Conservation (phyloP, 768 basidiomycete species). For the Tephrocybe sp. region DNA sequence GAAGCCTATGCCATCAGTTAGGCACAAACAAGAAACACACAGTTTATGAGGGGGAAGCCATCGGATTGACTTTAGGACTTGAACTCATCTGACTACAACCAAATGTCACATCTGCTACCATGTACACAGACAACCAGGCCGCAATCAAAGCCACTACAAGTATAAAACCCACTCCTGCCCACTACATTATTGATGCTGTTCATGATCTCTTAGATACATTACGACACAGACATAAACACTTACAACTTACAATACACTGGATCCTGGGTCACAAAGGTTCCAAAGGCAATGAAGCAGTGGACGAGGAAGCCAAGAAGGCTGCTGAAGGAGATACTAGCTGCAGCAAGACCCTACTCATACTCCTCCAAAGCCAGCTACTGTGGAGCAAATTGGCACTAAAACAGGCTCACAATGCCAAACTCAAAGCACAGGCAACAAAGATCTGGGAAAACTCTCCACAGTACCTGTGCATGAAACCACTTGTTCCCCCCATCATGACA, state of each 20-base stretch:
- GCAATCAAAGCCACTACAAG: too few relatives aligned
- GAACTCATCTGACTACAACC: background rate
- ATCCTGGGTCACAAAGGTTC: conserved; percentile 1
- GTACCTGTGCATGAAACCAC: background rate
- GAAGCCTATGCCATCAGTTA: too few relatives aligned
- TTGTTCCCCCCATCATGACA: background rate
- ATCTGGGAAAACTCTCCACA: background rate
- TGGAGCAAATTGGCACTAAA: conserved; percentile 8
- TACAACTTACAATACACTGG: conserved; percentile 5
- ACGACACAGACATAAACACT: background rate
- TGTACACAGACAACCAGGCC: too few relatives aligned
- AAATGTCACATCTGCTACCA: too few relatives aligned
- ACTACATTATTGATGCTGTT: too few relatives aligned
- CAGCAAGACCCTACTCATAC: background rate
- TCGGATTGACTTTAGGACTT: conserved; percentile 1
- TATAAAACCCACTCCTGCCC: too few relatives aligned
- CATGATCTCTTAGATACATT: background rate
- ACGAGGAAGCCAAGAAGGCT: background rate
- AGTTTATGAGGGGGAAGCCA: conserved; percentile 12
- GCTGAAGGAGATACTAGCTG: background rate
- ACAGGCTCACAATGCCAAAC: background rate
- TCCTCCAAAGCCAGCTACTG: background rate
- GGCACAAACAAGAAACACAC: conserved; percentile 9
- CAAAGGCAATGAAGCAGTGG: conserved; percentile 7
- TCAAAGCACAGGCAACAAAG: background rate